phyloP scores from a whole-genome alignment of 1,284 basidiomycete species.

The Melampsora larici-populina region DNA sequence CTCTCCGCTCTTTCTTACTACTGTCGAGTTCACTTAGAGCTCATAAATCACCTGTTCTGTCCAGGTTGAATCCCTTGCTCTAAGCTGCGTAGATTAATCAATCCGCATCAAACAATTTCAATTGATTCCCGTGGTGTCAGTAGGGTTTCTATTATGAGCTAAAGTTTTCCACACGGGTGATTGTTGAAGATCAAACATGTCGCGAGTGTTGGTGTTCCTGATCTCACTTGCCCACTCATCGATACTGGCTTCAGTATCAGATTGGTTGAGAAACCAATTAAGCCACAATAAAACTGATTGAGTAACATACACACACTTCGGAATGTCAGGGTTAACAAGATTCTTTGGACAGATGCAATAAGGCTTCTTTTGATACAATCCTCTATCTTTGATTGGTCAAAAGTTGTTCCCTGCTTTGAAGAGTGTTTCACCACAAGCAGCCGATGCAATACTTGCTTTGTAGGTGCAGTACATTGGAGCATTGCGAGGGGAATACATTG shows the following conservation, averaged over 20 bases:
- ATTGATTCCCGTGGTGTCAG: no score
- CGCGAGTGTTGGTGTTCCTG: neutral
- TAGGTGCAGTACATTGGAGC: no score
- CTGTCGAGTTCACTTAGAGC: no score
- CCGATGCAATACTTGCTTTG: no score
- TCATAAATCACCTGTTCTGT: no score
- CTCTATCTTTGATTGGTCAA: neutral
- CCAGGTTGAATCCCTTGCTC: no score
- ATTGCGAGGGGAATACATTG: no score
- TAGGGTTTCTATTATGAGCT: neutral
- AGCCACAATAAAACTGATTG: slow-evolving; percentile 8
- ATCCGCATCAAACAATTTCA: no score
- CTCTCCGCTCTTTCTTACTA: no score
- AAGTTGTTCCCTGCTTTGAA: neutral
- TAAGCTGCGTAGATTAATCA: no score
- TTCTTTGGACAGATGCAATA: neutral
- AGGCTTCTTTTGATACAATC: neutral
- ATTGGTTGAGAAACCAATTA: neutral
- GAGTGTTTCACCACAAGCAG: neutral
- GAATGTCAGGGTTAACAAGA: neutral
- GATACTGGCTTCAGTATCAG: neutral
- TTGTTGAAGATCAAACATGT: slow-evolving; percentile 11
- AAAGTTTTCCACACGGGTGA: neutral
- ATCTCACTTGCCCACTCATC: slow-evolving; percentile 2
- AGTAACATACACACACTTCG: neutral